A percentile compares a stretch with the other conserved stretches of the same genome.
These are phyloP conservation scores for Pyrus pyrifolia DNA, from an alignment of 306 rosid genomes.

Conservation along the genomic window DNA sequence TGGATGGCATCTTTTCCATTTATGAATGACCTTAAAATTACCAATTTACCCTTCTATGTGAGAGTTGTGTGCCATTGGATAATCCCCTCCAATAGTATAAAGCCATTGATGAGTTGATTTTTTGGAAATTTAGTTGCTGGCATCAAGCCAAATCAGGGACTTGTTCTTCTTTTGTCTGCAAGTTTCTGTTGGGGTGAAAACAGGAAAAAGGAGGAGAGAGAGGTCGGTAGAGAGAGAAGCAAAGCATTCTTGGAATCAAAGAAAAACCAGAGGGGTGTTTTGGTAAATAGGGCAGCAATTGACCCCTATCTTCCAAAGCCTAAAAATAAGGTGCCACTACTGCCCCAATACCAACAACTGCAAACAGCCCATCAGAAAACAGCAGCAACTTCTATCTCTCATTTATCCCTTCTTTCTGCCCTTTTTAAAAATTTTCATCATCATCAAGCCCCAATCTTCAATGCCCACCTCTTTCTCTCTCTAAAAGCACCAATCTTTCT, in stretches of 20 bases:
- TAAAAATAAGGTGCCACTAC: slow-evolving; percentile 36
- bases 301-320: slow-evolving; percentile 32
- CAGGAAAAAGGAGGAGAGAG: background rate
- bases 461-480: slow-evolving; percentile 13
- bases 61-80: background rate
- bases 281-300: slow-evolving; percentile 25
- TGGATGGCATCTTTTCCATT: slow-evolving; percentile 34
- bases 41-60: background rate
- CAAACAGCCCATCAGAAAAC: slow-evolving; percentile 42
- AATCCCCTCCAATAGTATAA: background rate
- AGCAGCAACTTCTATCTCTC: slow-evolving; percentile 19
- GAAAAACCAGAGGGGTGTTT: slow-evolving; percentile 19
- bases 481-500: background rate
- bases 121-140: slow-evolving; percentile 4
- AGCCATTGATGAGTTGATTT: background rate
- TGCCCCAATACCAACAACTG: slow-evolving; percentile 11
- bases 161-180: slow-evolving; percentile 23
- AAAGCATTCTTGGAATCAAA: slow-evolving; percentile 6
- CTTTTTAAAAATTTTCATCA: slow-evolving; percentile 6
- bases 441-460: slow-evolving; percentile 8
- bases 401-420: slow-evolving; percentile 9
- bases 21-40: background rate
- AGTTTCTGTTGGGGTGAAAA: slow-evolving; percentile 27
- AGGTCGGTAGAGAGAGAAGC: background rate
- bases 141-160: slow-evolving; percentile 18